A percentile compares a stretch with the other conserved stretches of the same genome.
Evolutionary conservation across 139 green algal genomes (phyloP).

Genomic region (Ostreobium quekettii): DNA sequence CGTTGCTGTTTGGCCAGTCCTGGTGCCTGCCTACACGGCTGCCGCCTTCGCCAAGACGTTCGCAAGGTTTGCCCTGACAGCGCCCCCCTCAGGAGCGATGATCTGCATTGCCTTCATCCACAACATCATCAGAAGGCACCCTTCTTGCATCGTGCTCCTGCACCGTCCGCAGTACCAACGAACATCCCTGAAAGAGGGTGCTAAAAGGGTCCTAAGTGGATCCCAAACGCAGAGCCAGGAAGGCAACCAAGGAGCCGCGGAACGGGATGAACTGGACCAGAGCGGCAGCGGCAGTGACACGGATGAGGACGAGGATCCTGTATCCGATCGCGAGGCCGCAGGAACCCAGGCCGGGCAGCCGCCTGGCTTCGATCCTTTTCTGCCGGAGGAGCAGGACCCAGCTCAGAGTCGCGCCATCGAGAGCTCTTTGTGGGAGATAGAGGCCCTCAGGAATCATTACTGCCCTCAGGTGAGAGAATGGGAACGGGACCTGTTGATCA

Average conservation of each 20-base stretch:
- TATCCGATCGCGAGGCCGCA: not conserved
- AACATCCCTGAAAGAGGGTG: too few relatives aligned
- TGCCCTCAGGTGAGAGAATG: conserved; percentile 62
- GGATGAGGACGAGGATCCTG: too few relatives aligned
- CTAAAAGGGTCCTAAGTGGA: too few relatives aligned
- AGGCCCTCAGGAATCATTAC: conserved; percentile 68
- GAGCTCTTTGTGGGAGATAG: conserved; percentile 92
- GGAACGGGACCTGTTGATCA: not conserved
- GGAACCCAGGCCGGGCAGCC: too few relatives aligned
- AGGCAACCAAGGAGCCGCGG: too few relatives aligned
- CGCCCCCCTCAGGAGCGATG: conserved; percentile 64
- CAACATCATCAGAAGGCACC: conserved; percentile 91
- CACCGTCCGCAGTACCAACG: conserved; percentile 47
- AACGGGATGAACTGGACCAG: too few relatives aligned
- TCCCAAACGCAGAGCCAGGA: too few relatives aligned
- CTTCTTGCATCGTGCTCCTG: conserved; percentile 70
- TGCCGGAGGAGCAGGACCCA: conserved; percentile 50
- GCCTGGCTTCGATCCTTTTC: conserved; percentile 46
- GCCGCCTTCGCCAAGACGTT: conserved; percentile 92
- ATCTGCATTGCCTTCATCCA: conserved; percentile 81
- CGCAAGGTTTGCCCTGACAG: conserved; percentile 63
- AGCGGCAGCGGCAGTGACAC: too few relatives aligned
- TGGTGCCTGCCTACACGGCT: conserved; percentile 89
- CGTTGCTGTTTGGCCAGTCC: conserved; percentile 11
- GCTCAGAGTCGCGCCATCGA: conserved; percentile 67